phyloP scores from a whole-genome alignment of 768 basidiomycete species.

The Dioszegia hungarica region DNA sequence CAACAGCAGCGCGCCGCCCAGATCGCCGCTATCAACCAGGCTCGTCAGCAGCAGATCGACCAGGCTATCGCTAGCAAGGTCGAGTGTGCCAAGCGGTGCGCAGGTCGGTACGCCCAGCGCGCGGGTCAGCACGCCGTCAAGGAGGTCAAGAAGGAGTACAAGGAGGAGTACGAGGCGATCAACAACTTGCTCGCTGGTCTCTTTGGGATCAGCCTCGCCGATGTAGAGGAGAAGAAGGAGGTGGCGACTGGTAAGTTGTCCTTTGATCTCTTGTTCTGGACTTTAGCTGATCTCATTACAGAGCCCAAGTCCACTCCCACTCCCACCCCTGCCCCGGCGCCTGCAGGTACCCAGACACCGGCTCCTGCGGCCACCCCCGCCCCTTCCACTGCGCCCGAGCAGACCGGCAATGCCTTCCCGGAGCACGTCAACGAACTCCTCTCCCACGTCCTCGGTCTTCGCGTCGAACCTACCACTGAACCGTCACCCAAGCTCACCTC shows the following conservation, averaged over 20 bases:
- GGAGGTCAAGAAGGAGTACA: slow-evolving; percentile 6
- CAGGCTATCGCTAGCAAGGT: not conserved
- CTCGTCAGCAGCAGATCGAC: slow-evolving; percentile 1
- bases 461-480: slow-evolving; percentile 27
- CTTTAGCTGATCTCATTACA: not conserved
- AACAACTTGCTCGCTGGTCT: slow-evolving; percentile 25
- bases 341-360: slow-evolving; percentile 2
- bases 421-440: slow-evolving; percentile 37
- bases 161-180: slow-evolving; percentile 13
- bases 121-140: not conserved
- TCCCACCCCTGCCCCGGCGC: slow-evolving; percentile 1
- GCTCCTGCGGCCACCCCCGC: slow-evolving; percentile 3
- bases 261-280: no score
- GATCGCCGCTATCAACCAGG: not conserved
- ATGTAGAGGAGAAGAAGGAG: slow-evolving; percentile 16
- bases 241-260: not conserved
- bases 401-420: slow-evolving; percentile 27
- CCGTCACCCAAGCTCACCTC: slow-evolving; percentile 2
- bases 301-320: not conserved
- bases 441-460: slow-evolving; percentile 37
- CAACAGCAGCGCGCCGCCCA: slow-evolving; percentile 1
- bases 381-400: slow-evolving; percentile 3
- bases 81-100: slow-evolving; percentile 7
- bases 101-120: slow-evolving; percentile 1
- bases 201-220: slow-evolving; percentile 27